These are phyloP conservation scores for Nevesoporus exiguus DNA, from an alignment of 768 basidiomycete species.

Conservation along the genomic window DNA sequence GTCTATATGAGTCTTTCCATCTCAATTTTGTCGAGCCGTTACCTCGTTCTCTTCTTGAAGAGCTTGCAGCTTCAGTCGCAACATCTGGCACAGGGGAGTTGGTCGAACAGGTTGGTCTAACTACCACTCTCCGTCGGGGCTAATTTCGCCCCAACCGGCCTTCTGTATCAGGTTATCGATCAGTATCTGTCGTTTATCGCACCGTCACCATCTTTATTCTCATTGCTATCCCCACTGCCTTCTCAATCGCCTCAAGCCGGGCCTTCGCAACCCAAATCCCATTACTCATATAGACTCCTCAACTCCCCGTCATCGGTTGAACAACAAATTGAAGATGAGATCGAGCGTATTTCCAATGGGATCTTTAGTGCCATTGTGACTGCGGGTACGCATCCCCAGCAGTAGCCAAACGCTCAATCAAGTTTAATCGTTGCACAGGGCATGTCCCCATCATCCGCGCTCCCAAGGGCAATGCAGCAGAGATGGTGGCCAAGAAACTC, in stretches of 20 bases:
- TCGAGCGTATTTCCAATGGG: conserved; percentile 87
- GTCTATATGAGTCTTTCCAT: conserved; percentile 89
- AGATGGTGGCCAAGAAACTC: conserved; percentile 97
- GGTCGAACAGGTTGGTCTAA: conserved; percentile 61
- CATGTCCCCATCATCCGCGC: conserved; percentile 93
- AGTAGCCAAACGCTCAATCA: background rate
- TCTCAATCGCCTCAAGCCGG: conserved; percentile 34
- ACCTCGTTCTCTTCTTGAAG: conserved; percentile 84
- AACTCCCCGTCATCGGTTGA: conserved; percentile 91
- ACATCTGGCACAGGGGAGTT: conserved; percentile 78
- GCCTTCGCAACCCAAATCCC: conserved; percentile 35
- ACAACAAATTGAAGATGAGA: conserved; percentile 87
- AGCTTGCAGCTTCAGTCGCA: conserved; percentile 86
- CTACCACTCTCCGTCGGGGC: background rate
- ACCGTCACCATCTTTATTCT: conserved; percentile 91
- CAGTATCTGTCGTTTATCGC: conserved; percentile 97
- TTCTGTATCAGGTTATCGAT: conserved; percentile 69
- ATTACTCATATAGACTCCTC: conserved; percentile 77
- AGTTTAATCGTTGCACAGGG: conserved; percentile 42
- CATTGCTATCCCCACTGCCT: conserved; percentile 64
- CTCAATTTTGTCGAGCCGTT: conserved; percentile 94
- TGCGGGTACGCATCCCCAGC: conserved; percentile 51
- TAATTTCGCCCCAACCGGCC: background rate
- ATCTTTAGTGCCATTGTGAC: conserved; percentile 91
- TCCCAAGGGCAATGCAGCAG: conserved; percentile 94